Evolutionary conservation across 139 green algal genomes (phyloP).

Genomic region (Yamagishiella unicocca): DNA sequence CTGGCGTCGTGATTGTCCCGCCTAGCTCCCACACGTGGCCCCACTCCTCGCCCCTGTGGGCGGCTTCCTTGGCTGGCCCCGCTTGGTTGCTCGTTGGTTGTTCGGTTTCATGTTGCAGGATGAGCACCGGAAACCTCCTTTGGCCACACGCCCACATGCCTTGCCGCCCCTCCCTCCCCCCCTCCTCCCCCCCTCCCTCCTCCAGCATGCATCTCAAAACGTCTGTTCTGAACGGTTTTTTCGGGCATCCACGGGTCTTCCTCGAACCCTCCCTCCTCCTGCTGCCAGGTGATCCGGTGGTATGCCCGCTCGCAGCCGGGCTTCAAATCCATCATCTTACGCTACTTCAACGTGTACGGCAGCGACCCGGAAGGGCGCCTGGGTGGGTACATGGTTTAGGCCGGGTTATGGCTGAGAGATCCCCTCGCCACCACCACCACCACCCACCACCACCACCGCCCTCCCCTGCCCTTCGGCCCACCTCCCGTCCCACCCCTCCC

Average conservation of each 20-base stretch:
- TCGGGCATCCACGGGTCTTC: too few relatives aligned
- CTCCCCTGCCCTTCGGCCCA: background rate
- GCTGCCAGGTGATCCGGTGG: conserved; percentile 26
- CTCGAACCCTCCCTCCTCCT: background rate
- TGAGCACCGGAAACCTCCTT: too few relatives aligned
- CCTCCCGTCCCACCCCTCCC: background rate
- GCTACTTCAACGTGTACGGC: conserved; percentile 90
- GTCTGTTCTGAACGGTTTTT: too few relatives aligned
- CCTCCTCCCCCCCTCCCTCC: background rate
- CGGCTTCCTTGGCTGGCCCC: too few relatives aligned
- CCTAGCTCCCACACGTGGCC: too few relatives aligned
- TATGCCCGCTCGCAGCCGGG: conserved; percentile 48
- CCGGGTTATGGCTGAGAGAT: background rate
- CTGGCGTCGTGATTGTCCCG: too few relatives aligned
- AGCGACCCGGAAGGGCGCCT: conserved; percentile 75
- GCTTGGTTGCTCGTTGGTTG: too few relatives aligned
- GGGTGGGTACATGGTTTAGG: conserved; percentile 32
- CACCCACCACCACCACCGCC: background rate
- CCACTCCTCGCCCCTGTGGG: too few relatives aligned
- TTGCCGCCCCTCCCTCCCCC: too few relatives aligned
- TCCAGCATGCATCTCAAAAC: too few relatives aligned
- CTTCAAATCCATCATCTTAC: conserved; percentile 74
- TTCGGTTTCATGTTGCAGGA: too few relatives aligned
- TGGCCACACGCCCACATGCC: too few relatives aligned
- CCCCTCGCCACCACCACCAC: background rate